These are phyloP conservation scores for Lumnitzera littorea DNA, from an alignment of 345 rosid species.

Conservation along the genomic window DNA sequence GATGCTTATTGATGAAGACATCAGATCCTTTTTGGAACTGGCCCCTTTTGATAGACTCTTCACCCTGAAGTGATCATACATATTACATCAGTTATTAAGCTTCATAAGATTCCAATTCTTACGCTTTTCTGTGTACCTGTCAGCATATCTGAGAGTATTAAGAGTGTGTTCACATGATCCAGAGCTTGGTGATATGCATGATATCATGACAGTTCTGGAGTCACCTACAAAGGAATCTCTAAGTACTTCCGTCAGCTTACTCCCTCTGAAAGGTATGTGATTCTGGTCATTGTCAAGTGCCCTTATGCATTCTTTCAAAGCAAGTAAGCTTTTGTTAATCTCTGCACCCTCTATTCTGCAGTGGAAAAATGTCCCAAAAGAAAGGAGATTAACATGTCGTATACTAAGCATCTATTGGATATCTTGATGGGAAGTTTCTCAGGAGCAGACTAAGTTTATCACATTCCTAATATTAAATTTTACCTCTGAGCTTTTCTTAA, in stretches of 20 bases:
- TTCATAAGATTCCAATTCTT: neutral
- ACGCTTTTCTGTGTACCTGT: conserved; percentile 31
- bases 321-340: conserved; percentile 61
- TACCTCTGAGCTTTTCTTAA: no score
- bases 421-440: no score
- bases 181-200: conserved; percentile 62
- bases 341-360: conserved; percentile 66
- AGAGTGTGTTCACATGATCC: conserved; percentile 69
- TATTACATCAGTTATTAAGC: conserved; percentile 6
- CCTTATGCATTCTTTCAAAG: conserved; percentile 61
- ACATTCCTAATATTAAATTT: no score
- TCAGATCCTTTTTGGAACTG: conserved; percentile 35
- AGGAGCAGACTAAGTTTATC: no score
- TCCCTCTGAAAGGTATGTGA: conserved; percentile 66
- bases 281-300: conserved; percentile 66
- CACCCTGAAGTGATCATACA: conserved; percentile 32
- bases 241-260: conserved; percentile 66
- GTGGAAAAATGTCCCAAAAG: neutral
- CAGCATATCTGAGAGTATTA: conserved; percentile 63
- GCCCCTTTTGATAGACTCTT: conserved; percentile 58
- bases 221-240: conserved; percentile 69
- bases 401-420: no score
- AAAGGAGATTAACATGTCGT: no score
- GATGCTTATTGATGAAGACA: conserved; percentile 32
- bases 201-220: conserved; percentile 67